Base-by-base conservation (phyloP, 169 alveolate species). In the Eimeria necatrix region DNA sequence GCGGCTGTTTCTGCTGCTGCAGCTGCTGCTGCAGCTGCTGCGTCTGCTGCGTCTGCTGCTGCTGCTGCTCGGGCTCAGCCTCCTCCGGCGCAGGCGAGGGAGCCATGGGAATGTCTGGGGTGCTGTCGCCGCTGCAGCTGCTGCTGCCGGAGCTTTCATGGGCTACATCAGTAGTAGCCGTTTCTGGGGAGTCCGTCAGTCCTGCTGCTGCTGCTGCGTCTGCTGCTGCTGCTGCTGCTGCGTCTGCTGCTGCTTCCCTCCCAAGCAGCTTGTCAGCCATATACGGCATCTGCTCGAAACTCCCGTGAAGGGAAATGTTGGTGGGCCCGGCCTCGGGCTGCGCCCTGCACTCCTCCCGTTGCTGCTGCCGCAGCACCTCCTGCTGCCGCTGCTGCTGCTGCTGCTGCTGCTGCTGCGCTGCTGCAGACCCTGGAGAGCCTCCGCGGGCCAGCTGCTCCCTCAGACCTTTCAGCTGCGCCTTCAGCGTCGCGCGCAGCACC, bases 171-270 rank as follows among this genome's bases (percentile, higher is more conserved):
- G 76, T 20, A 5, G 18, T 24, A 14, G 76, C 76, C 26, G 26
- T 5, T 5, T 64, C 76, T 9, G 26, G 32, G 76, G 76, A 8
- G 20, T 64, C 76, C 26, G 76, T 64, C 14, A 20, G 76, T 5
- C 76, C 76, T 14, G 76, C 76, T 64, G 76, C 76, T 64, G 26
- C 76, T 64, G 76, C 76, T 14, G 76, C 53, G 18, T 9, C 24
- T 73, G 84, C 84, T 24, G 84, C 52, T 32, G 48, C 84, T 73
- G 84, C 48, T n/a, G 48, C 48, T 32, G 84, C 84, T 73, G 48
- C 84, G 76, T 8, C 26, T 14, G 76, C 26, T 64, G 76, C 14
- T 64, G 18, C 76, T 9, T n/a, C 26, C 5, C 32, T 24, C 5
- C 20, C 76, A 5, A 5, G 76, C 26, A 64, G 26, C 32, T 24